Evolutionary conservation across 257 asterid species (phyloP), one percentile per base, ranked within the genome.

Genomic region (Solanum ossicruentum): DNA sequence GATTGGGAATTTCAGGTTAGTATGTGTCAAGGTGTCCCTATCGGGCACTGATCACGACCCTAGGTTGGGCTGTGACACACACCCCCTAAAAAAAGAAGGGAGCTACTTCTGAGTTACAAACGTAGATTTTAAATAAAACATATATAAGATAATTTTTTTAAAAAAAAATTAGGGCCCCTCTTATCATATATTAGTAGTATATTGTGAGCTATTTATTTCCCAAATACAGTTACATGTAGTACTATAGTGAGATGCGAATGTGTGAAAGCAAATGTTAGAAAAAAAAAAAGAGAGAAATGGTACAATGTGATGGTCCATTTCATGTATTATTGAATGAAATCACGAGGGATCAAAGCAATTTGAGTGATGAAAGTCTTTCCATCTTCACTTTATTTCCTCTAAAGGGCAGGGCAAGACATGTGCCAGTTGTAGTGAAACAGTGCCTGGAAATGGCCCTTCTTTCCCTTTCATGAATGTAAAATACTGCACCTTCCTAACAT

Each of bases 381-480:
- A 65, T 65, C 13, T 63, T 65, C 43, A 65, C 43, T 65, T 26
- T 65, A 65, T 28, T 12, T 66, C 39, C 73, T 32, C 36, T 13
- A 7, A 65, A 28, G 10, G 73, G 32, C 91, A 89, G 18, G 82
- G 61, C 61, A 56, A 20, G 21, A 84, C 94, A 92, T 89, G 92
- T 89, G 93, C 83, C 70, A 81, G 83, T 67, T 88, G 90, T 91
- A 91, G 88, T 55, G 75, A 10, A 70, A 75, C 85, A 84, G 69
- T 39, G 39, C 85, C 51, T 69, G 86, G 86, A 72, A 32, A 49
- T 83, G 92, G 83, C 83, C 88, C 83, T 57, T 78, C 65, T 84
- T 61, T 21, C 51, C 77, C 83, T 79, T 54, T 84, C 79, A 85
- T 82, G 60, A 60, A 81, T 67, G 80, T 55, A 36, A 36, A 21